phyloP scores from a whole-genome alignment of 345 rosid genomes.

The Euphorbia peplus region DNA sequence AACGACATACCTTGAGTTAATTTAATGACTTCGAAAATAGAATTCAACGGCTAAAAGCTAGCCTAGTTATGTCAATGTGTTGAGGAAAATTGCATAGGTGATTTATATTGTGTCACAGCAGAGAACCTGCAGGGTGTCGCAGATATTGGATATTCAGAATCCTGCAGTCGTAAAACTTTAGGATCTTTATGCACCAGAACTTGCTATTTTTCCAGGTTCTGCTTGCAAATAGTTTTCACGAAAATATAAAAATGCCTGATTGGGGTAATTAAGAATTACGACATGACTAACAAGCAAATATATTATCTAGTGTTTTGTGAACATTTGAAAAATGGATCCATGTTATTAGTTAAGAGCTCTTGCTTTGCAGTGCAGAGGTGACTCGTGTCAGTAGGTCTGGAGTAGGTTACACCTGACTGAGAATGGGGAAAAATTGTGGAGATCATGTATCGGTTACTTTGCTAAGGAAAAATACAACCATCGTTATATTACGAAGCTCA shows the following conservation, averaged over 20 bases:
- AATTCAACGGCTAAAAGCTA: too few species aligned
- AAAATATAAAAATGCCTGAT: neutral
- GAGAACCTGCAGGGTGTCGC: conserved; percentile 15
- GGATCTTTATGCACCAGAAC: neutral
- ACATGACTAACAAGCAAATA: neutral
- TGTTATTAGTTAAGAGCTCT: neutral
- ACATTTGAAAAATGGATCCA: too few species aligned
- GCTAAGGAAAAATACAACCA: neutral
- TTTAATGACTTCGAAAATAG: neutral
- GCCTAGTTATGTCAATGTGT: neutral
- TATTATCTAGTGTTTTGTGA: too few species aligned
- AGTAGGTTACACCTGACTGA: neutral
- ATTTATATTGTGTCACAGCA: conserved; percentile 1
- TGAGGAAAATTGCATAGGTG: conserved; percentile 4
- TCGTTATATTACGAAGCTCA: neutral
- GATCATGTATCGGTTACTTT: neutral
- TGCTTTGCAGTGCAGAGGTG: neutral
- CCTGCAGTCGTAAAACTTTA: neutral
- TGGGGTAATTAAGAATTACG: too few species aligned
- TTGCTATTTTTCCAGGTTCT: neutral
- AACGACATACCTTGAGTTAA: neutral
- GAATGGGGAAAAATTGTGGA: neutral
- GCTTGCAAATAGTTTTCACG: neutral
- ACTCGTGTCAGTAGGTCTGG: neutral
- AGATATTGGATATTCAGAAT: neutral